Percentiles rank a stretch among this genome's conserved stretches.
Evolutionary conservation across 148 eudicot genomes (phyloP).

Genomic region (Euryodendron excelsum): DNA sequence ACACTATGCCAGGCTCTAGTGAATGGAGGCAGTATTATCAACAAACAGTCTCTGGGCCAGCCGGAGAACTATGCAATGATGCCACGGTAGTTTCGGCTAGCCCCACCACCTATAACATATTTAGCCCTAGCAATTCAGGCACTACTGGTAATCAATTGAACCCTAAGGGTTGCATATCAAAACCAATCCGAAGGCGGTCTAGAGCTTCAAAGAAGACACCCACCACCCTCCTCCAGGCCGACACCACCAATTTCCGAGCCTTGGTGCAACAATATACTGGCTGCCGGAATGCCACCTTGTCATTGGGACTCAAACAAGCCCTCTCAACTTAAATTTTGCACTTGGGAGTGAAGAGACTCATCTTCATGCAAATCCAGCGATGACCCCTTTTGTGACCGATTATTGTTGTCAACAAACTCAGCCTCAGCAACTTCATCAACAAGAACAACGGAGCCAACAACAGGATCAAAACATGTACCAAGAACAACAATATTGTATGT

Average conservation of each 20-base stretch:
- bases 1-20: background rate
- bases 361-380: too few relatives aligned
- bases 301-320: slow-evolving; percentile 25
- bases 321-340: slow-evolving; percentile 37
- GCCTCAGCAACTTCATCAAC: too few relatives aligned
- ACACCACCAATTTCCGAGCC: slow-evolving; percentile 40
- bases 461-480: too few relatives aligned
- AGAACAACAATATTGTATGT: too few relatives aligned
- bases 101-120: too few relatives aligned
- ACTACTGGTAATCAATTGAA: background rate
- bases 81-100: background rate
- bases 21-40: too few relatives aligned
- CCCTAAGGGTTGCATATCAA: slow-evolving; percentile 7
- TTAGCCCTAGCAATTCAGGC: background rate
- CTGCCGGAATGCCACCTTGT: slow-evolving; percentile 21
- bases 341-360: background rate
- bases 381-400: too few relatives aligned
- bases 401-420: too few relatives aligned
- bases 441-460: too few relatives aligned
- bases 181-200: slow-evolving; percentile 31
- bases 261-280: slow-evolving; percentile 53
- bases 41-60: too few relatives aligned
- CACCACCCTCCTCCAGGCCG: slow-evolving; percentile 39
- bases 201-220: slow-evolving; percentile 39
- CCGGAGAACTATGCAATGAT: too few relatives aligned